Conservation (phyloP, 129 eudicot genomes). For the Gnaphalium uliginosum region DNA sequence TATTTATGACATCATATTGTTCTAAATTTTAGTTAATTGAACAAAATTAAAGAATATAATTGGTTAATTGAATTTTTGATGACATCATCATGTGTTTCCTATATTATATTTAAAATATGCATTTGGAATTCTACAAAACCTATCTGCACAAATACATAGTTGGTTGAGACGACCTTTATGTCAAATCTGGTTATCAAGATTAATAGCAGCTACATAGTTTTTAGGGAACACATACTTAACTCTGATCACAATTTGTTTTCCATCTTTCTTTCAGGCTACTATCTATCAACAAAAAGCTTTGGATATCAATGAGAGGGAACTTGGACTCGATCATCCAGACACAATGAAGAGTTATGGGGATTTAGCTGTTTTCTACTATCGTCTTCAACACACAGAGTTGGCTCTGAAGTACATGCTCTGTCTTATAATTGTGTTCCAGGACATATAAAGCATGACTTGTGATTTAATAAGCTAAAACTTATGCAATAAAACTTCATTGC, state of each 20-base stretch:
- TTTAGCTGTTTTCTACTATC: slow-evolving; percentile 92
- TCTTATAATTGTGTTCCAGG: neutral
- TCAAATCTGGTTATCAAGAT: neutral
- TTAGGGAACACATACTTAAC: neutral
- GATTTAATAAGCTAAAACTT: neutral
- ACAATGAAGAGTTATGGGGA: slow-evolving; percentile 99
- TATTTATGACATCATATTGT: too few species aligned
- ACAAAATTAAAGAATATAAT: too few species aligned
- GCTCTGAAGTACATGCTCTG: slow-evolving; percentile 69
- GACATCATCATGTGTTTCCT: too few species aligned
- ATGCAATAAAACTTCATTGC: neutral
- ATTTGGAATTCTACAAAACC: neutral
- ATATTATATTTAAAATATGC: neutral
- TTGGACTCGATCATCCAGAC: slow-evolving; percentile 99
- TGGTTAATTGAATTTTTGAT: too few species aligned
- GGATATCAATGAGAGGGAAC: slow-evolving; percentile 97
- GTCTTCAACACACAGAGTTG: slow-evolving; percentile 96
- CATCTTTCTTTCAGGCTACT: slow-evolving; percentile 59
- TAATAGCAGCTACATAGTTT: neutral
- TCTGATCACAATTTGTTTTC: neutral
- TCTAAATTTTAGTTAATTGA: too few species aligned
- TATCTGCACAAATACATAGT: neutral
- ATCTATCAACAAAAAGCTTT: slow-evolving; percentile 96
- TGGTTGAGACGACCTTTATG: neutral
- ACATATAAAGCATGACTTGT: neutral